phyloP scores from a whole-genome alignment of 139 green algal species.

The Chlamydomonas sphaeroides region DNA sequence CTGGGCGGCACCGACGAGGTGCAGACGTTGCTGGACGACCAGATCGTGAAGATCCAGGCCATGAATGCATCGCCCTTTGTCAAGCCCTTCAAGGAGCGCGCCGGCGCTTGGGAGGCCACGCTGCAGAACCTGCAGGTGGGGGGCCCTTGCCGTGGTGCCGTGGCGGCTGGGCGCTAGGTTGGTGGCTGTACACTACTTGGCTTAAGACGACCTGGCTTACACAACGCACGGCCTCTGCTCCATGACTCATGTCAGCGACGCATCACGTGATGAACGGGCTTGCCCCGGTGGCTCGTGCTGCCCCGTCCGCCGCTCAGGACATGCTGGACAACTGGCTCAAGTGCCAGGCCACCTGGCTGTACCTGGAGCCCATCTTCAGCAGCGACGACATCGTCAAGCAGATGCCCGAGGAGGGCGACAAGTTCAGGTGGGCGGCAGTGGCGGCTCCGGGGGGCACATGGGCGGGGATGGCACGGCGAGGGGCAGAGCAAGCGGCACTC shows the following conservation, averaged over 20 bases:
- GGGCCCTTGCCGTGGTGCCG: too few relatives aligned
- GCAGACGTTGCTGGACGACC: conserved; percentile 82
- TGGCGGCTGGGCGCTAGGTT: too few relatives aligned
- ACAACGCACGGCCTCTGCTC: too few relatives aligned
- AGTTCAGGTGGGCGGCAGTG: conserved; percentile 78
- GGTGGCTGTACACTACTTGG: too few relatives aligned
- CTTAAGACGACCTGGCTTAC: too few relatives aligned
- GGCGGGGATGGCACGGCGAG: too few relatives aligned
- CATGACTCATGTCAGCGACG: too few relatives aligned
- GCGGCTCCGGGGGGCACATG: too few relatives aligned
- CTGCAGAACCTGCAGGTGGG: conserved; percentile 52
- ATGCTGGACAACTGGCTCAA: conserved; percentile 88
- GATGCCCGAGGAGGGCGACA: conserved; percentile 87
- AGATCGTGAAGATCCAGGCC: conserved; percentile 73
- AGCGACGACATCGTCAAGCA: conserved; percentile 88
- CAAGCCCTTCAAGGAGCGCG: conserved; percentile 77
- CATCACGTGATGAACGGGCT: too few relatives aligned
- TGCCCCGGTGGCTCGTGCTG: not conserved
- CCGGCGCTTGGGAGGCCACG: conserved; percentile 44
- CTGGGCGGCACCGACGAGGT: conserved; percentile 90
- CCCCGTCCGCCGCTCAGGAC: too few relatives aligned
- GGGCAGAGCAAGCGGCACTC: too few relatives aligned
- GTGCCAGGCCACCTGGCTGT: conserved; percentile 86
- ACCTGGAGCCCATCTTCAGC: conserved; percentile 90
- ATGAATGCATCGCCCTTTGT: conserved; percentile 88